Percentiles rank a stretch among this genome's conserved stretches.
Evolutionary conservation across 2,329 filamentous ascomycete genomes (phyloP).

Genomic region (Nemania diffusa): DNA sequence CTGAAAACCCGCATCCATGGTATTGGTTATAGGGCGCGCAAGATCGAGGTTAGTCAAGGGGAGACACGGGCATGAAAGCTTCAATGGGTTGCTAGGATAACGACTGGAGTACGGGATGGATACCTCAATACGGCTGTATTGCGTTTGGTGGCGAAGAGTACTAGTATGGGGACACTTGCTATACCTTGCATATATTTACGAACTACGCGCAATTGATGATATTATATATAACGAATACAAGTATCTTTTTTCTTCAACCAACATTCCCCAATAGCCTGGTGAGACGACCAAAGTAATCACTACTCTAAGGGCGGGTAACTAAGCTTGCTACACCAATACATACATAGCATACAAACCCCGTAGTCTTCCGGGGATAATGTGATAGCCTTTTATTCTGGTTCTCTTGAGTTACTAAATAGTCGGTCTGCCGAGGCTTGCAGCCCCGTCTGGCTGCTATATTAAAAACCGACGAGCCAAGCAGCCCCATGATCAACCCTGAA

Average conservation of each 20-base stretch:
- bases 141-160: background rate
- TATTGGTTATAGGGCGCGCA: constrained; percentile 49
- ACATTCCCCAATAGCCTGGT: background rate
- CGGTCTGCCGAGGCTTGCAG: constrained; percentile 4
- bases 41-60: background rate
- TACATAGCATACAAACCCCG: background rate
- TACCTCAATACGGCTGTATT: background rate
- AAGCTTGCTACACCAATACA: background rate
- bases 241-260: background rate
- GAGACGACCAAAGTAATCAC: background rate
- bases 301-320: background rate
- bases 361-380: background rate
- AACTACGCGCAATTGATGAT: background rate
- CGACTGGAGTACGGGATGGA: background rate
- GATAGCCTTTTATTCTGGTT: background rate
- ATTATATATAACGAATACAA: background rate
- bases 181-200: background rate
- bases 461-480: constrained; percentile 10
- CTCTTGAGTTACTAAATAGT: background rate
- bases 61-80: background rate
- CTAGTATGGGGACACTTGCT: background rate
- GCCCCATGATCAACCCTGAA: constrained; percentile 20
- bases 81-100: background rate
- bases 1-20: constrained; percentile 63
- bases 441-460: constrained; percentile 10